Evolutionary conservation across 352 stramenopile genomes (phyloP), one percentile per base, ranked within the genome.

Genomic region (Aphanomyces astaci): DNA sequence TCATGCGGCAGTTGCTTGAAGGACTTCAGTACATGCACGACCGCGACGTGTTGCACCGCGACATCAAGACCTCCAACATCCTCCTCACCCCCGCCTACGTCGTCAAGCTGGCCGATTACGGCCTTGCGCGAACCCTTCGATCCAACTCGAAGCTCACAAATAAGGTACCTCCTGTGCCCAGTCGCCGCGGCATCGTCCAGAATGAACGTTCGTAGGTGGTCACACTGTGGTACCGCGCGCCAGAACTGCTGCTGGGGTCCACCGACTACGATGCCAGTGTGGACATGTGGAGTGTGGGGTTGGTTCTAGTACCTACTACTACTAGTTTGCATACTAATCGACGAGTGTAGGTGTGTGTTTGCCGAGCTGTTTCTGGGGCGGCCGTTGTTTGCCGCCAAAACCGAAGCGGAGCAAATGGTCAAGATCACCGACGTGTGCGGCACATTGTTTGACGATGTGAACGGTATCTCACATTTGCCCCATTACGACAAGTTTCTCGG

Each of bases 181-280:
- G 46, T 2, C 19, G 10, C 7, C 15, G 36, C 36, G 36, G 7
- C 36, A 15, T 15, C 15, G 36, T 15, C 7, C 36, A 15, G 36
- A 7, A 43, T 43, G 36, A 15, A 7, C 36, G 7, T 7, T 15
- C 36, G 7, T 57, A 66, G 60, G 95, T 98, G 3, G 94, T 97
- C 7, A 98, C 95, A 32, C 74, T 97, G 11, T 98, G 95, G 95
- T 98, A 98, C 71, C 82, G 95, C 0, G 86, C 94, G 3, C 95
- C 95, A 0, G 95, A 98, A 75, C 80, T 98, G 9, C 74, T 98
- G 24, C 80, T 98, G 13, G 92, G 94, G 3, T 90, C 82, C 15
- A 97, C 90, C 1, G 89, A 82, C 59, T 98, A 98, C 72, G 88
- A 95, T 39, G 85, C 84, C 4, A 96, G 81, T 36, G 96, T 98